phyloP scores from a whole-genome alignment of 164 flowering plant species.

The Hamamelis virginiana region DNA sequence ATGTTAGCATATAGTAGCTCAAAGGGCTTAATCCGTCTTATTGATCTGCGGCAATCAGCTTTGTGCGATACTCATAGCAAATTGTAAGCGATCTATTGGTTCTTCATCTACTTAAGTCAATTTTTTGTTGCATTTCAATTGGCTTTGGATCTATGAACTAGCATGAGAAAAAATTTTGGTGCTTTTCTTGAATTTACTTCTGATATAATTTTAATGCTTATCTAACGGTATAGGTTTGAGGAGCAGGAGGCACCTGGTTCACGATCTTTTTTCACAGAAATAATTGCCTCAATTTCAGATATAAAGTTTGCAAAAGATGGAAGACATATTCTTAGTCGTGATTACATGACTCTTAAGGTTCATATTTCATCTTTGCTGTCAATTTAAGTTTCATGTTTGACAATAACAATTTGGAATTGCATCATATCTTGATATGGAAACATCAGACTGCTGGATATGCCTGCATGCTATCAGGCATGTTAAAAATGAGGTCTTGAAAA shows the following conservation, averaged over 20 bases:
- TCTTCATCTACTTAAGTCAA: neutral
- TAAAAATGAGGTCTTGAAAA: too few species aligned
- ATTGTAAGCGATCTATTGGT: conserved; percentile 57
- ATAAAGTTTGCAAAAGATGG: conserved; percentile 88
- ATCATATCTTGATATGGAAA: too few species aligned
- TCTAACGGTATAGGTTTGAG: conserved; percentile 65
- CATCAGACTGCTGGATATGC: too few species aligned
- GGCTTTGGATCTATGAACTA: too few species aligned
- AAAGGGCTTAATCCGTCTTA: conserved; percentile 91
- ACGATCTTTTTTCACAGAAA: conserved; percentile 93
- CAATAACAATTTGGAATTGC: neutral
- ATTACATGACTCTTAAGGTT: conserved; percentile 97
- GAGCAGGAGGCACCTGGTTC: conserved; percentile 89
- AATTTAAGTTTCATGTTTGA: neutral
- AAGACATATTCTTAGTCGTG: conserved; percentile 87
- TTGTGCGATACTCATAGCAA: conserved; percentile 90
- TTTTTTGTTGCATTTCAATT: neutral
- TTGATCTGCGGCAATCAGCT: conserved; percentile 97
- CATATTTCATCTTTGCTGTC: neutral
- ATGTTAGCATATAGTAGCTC: conserved; percentile 95
- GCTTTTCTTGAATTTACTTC: neutral
- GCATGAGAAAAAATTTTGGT: too few species aligned
- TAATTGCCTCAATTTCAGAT: conserved; percentile 94
- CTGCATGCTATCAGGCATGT: too few species aligned
- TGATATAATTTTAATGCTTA: conserved; percentile 1